phyloP scores from a whole-genome alignment of 2,329 filamentous ascomycete genomes.

The Mariannaea elegans region DNA sequence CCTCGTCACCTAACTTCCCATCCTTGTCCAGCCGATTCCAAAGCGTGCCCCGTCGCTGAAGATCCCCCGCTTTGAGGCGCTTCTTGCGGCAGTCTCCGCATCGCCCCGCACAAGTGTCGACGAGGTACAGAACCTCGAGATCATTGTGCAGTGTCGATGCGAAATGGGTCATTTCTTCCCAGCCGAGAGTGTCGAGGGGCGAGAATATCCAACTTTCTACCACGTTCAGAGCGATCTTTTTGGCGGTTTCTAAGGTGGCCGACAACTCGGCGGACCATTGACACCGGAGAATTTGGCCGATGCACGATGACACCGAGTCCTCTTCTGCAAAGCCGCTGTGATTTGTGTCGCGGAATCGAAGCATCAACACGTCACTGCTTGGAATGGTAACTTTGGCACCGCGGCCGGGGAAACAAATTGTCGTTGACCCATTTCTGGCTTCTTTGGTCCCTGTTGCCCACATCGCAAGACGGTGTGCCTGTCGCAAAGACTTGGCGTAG shows the following conservation, averaged over 20 bases:
- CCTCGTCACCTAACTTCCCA: conserved; percentile 17
- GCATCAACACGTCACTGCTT: conserved; percentile 40
- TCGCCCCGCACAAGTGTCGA: conserved; percentile 40
- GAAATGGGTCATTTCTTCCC: conserved; percentile 42
- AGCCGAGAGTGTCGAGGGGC: conserved; percentile 24
- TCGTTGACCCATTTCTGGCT: conserved; percentile 23
- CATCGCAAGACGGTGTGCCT: conserved; percentile 21
- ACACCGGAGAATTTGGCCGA: conserved; percentile 38
- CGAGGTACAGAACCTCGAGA: conserved; percentile 44
- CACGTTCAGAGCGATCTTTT: conserved; percentile 42
- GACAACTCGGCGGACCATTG: conserved; percentile 43
- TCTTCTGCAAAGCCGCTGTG: conserved; percentile 19
- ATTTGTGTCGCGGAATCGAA: conserved; percentile 36
- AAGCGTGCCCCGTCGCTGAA: conserved; percentile 32
- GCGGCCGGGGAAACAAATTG: conserved; percentile 38
- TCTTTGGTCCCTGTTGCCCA: conserved; percentile 6
- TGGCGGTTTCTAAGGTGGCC: conserved; percentile 34
- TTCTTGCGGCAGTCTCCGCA: conserved; percentile 33
- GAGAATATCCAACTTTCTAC: conserved; percentile 36
- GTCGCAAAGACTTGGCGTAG: conserved; percentile 7
- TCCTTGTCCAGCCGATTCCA: conserved; percentile 35
- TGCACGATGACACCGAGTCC: conserved; percentile 30
- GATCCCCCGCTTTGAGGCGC: conserved; percentile 11
- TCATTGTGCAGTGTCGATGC: conserved; percentile 41
- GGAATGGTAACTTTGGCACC: conserved; percentile 35